Evolutionary conservation across 768 basidiomycete genomes (phyloP), one percentile per base, ranked within the genome.

Genomic region (Dacryopinax spathularia): DNA sequence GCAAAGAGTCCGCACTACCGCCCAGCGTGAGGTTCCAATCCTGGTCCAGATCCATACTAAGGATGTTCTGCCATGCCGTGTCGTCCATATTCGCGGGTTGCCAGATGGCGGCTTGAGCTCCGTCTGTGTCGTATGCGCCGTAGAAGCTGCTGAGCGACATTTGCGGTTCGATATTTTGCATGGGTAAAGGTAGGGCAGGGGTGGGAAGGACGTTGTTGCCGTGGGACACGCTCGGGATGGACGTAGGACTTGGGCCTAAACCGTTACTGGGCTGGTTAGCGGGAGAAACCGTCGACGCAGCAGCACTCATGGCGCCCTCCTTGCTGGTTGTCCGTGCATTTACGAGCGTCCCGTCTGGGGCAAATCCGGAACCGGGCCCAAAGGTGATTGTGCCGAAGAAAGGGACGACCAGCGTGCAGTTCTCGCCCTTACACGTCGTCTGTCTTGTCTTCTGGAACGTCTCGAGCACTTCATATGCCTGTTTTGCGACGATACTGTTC

Each of bases 11-110:
- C n/a, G n/a, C n/a, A n/a, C n/a, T n/a, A n/a, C n/a, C n/a, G n/a
- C 13, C 48, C 25, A 56, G 25, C 25, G 48, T 5, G 48, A 56
- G 48, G 31, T 56, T 56, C 48, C 48, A 56, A 29, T 56, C 31
- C 48, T 56, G 48, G 48, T 56, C 48, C 48, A 56, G 25, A 29
- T 56, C 48, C 48, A 56, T 56, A 20, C 48, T 56, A 22, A 56
- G 18, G 48, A 56, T 56, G 48, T 20, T 56, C 29, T 56, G 48
- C 48, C 48, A 56, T 13, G 48, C 12, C 48, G 31, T 56, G 29
- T 56, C 48, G 29, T 56, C 48, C 48, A 10, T 56, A 29, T 15
- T 27, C 9, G 22, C 29, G 25, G 48, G 48, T 10, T 56, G 48
- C 13, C 25, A 27, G 48, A 22, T 29, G 9, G 25, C 48, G 48